Evolutionary conservation across 768 basidiomycete species (phyloP).

Genomic region (Plicaturopsis crispa): DNA sequence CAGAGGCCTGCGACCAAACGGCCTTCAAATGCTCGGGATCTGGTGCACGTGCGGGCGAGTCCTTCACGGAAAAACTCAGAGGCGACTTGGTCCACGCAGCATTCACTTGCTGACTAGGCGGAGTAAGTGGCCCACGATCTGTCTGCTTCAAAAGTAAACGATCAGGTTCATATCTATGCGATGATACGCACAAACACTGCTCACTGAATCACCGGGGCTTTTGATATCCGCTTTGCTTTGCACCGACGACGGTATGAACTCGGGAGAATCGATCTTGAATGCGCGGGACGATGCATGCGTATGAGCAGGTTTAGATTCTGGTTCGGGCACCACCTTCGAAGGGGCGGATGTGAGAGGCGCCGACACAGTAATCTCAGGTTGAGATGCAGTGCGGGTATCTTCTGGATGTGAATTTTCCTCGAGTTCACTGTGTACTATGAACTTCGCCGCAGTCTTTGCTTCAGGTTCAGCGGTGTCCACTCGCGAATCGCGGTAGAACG

Average conservation of each 20-base stretch:
- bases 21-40: slow-evolving; percentile 84
- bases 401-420: slow-evolving; percentile 24
- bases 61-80: slow-evolving; percentile 51
- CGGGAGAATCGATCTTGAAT: too few relatives aligned
- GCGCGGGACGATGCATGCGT: too few relatives aligned
- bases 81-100: slow-evolving; percentile 48
- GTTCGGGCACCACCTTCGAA: background rate
- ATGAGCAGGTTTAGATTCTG: background rate
- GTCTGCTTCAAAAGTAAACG: slow-evolving; percentile 20
- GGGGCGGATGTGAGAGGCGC: background rate
- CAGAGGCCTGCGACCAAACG: slow-evolving; percentile 75
- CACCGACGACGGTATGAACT: background rate
- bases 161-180: too few relatives aligned
- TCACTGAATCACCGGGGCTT: slow-evolving; percentile 47
- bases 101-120: slow-evolving; percentile 30
- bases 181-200: too few relatives aligned
- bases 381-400: slow-evolving; percentile 10
- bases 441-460: slow-evolving; percentile 49
- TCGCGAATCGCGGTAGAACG: slow-evolving; percentile 62
- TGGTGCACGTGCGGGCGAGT: slow-evolving; percentile 59
- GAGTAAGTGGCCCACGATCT: slow-evolving; percentile 39
- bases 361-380: slow-evolving; percentile 17
- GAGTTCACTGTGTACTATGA: slow-evolving; percentile 75
- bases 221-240: slow-evolving; percentile 37
- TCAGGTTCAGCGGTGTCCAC: slow-evolving; percentile 43